phyloP scores from a whole-genome alignment of 306 rosid genomes.

The Lotus japonicus region DNA sequence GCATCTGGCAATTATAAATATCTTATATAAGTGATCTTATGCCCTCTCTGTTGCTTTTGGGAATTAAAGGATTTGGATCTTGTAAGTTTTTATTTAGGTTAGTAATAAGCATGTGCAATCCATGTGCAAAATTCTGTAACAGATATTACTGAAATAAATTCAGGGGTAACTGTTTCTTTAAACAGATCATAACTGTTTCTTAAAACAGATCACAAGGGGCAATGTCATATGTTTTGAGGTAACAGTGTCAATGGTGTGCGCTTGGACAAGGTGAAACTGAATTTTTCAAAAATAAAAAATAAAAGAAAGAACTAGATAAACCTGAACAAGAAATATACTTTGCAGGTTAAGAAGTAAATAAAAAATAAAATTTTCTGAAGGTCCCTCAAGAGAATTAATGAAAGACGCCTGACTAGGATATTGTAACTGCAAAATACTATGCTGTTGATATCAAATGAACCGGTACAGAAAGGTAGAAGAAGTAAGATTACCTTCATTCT shows the following conservation, averaged over 20 bases:
- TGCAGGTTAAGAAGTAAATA: background rate
- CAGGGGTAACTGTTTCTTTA: background rate
- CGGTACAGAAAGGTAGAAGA: constrained; percentile 6
- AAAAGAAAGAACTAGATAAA: background rate
- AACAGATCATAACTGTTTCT: constrained; percentile 8
- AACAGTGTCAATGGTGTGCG: constrained; percentile 4
- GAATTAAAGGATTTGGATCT: background rate
- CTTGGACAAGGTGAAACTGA: background rate
- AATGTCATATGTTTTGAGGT: background rate
- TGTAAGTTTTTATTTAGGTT: background rate
- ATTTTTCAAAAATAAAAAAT: background rate
- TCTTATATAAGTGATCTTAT: background rate
- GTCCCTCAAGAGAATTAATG: background rate
- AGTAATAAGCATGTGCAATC: background rate
- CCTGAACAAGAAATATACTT: background rate
- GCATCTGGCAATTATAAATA: background rate
- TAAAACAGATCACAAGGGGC: constrained; percentile 1
- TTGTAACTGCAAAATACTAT: constrained; percentile 2
- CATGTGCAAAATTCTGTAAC: background rate
- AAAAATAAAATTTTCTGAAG: background rate
- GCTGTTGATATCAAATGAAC: constrained; percentile 4
- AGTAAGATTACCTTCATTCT: constrained; percentile 51
- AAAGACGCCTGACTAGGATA: constrained; percentile 4
- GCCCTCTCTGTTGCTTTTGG: background rate
- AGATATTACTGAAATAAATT: background rate